Base-by-base conservation (phyloP, 306 rosid genomes). In the Fagus sylvatica region DNA sequence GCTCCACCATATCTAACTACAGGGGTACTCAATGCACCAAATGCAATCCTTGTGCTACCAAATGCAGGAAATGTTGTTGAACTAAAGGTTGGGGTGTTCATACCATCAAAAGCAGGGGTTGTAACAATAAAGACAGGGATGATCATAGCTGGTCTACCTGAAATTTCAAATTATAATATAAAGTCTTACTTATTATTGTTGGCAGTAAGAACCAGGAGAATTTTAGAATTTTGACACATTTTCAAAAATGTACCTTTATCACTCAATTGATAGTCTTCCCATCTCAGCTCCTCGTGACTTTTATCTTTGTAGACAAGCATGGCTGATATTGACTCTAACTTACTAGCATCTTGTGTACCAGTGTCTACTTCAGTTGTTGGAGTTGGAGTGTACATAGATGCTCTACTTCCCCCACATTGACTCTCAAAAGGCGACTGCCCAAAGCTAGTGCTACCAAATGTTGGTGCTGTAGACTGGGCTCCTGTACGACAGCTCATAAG, bases 211-310 rank as follows among this genome's bases (percentile, higher is more conserved):
- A 11, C 34, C 15, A 54, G 62, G 28, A 66, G 70, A 60, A 74
- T 43, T 32, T 64, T 36, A 16, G 17, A 28, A 46, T 34, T 53
- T 64, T 32, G 48, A 66, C 8, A 75, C 39, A 4, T 30, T 69
- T 53, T 16, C 30, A 5, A 49, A 34, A 56, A 40, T 4, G 2
- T 3, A 93, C 99, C 96, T 90, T 93, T 96, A 73, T 91, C 99
- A 73, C 98, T 96, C 83, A 76, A 32, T 79, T 96, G 99, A 89
- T 96, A 96, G 85, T 96, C 99, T 79, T 96, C 99, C 98, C 98
- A 96, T 88, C 98, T 88, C 69, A 93, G 89, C 86, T 96, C 99
- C 77, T 95, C 99, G 0, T 95, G 99, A 82, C 91, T 89, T 86
- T 93, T 95, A 48, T 95, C 98, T 82, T 87, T 96, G 90, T 88